Base-by-base conservation (phyloP, 768 basidiomycete genomes). In the Cystofilobasidium capitatum region DNA sequence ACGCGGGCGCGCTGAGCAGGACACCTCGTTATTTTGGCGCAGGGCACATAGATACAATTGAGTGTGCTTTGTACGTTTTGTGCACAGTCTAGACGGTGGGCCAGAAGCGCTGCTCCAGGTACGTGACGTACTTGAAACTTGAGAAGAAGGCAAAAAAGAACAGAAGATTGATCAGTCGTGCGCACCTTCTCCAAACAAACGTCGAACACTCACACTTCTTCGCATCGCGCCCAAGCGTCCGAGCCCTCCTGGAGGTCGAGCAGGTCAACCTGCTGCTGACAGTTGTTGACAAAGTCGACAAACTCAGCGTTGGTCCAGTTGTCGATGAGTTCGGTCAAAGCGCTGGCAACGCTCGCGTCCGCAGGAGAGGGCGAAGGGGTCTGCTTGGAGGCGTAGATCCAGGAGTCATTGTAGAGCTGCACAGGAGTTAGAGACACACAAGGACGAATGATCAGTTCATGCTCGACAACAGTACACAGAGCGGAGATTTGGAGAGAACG, bases 361-460 rank as follows among this genome's bases (percentile, higher is more conserved):
- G 69, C 64, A 6, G 64, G 37, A 14, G 62, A 44, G 29, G 69
- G 61, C 13, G 72, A 37, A 1, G 65, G 47, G 20, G 66, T 55
- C n/a, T 70, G 55, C 5, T 55, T n/a, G 29, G 70, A 65, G 42
- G 85, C 84, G 62, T 78, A 77, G 0, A 80, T 79, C 88, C 88
- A 88, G 3, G 86, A 83, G 60, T 85, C 83, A 33, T 87, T 78
- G 73, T 88, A 88, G 31, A 86, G 80, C 88, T 88, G 57, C 7
- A n/a, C n/a, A 37, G 3, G 16, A 49, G 49, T 9, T 10, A 31
- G 33, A n/a, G 33, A 63, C 17, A 31, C 13, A 31, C 9, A 7
- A 35, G 26, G 35, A 13, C 13, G 35, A n/a, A 7, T 22, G 7
- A 26, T 17, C 33, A 33, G 33, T 40, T 8, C 16, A n/a, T 54